Evolutionary conservation across 305 asterid genomes (phyloP), one percentile per base, ranked within the genome.

Genomic region (Fraxinus dipetala): DNA sequence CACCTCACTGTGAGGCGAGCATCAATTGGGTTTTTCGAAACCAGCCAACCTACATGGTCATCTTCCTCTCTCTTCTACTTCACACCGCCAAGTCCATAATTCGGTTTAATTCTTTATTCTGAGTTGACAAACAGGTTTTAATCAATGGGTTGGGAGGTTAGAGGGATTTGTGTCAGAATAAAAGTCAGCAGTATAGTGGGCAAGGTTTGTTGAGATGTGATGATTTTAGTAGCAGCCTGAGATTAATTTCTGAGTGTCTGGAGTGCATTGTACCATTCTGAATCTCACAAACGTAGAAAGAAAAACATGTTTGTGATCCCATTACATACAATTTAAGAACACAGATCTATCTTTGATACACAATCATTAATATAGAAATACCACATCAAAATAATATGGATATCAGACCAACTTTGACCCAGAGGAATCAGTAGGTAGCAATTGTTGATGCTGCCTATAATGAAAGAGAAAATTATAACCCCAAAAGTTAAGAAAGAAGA

Each of bases 341-440:
- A 56, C 63, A 16, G 67, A 56, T 56, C 65, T 2, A 24, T 61
- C 72, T 7, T 61, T 61, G 72, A 61, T 61, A 3, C 34, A 63
- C 16, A 63, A 30, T 63, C 0, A 63, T 63, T 22, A 63, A 9
- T 56, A 56, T 56, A 56, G 28, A 56, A 56, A 6, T 13, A 18
- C 13, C 67, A 56, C 0, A 2, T 22, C 72, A 63, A 24, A 63
- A 24, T 63, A 6, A 18, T 56, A 36, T 56, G 51, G 74, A 80
- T 24, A 30, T 24, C 24, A 72, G 76, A 72, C 81, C 79, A 78
- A 78, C 65, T 80, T 77, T 74, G 83, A 70, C 82, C 77, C 77
- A 67, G 34, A 38, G 77, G 82, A 16, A 40, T 59, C 32, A 76
- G 82, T 20, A 26, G 61, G n/a, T 77, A 59, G 77, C 82, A 72